Evolutionary conservation across 805 yeast species (phyloP), one percentile per base, ranked within the genome.

Genomic region (Wickerhamiella azymoides): DNA sequence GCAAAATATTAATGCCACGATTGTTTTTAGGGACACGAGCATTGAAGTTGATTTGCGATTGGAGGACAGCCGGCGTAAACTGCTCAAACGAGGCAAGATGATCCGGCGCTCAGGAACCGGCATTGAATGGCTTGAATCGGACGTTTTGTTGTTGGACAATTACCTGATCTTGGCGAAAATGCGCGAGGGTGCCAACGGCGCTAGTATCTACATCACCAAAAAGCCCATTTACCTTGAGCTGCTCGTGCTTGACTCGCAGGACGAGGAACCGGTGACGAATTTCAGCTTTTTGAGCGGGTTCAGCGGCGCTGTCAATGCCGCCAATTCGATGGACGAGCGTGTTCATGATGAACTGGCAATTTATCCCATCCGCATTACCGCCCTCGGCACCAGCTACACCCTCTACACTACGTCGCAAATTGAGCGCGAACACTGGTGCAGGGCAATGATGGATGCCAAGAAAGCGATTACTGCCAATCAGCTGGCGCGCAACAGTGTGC

Each of bases 91-190:
- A 10, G 92, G 86, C 0, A 72, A 70, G 21, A 70, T 81, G 14
- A 54, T 65, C 2, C 68, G 80, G 46, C 76, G 79, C 48, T 76
- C 84, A 11, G 92, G 80, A 41, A 64, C 77, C 54, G 74, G 77
- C 66, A 64, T 77, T 26, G 79, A 78, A 35, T 69, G 81, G 35
- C 63, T 67, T 7, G 65, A 70, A 0, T 62, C 67, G 1, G 68
- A 74, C 51, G 54, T 81, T 19, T 73, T 83, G 16, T 62, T 84
- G 25, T 62, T 84, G 44, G 94, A 84, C 57, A 82, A 84, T 55
- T 82, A 70, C 53, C 61, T 84, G 38, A 57, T 66, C 2, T 47
- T 66, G 19, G 58, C 68, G 7, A 65, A 65, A 43, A 51, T 54
- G 10, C 52, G 63, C 3, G 64, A 63, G 27, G 67, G 63, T 2